Base-by-base conservation (phyloP, 1,139 yeast genomes). In the Blastobotrys elegans region DNA sequence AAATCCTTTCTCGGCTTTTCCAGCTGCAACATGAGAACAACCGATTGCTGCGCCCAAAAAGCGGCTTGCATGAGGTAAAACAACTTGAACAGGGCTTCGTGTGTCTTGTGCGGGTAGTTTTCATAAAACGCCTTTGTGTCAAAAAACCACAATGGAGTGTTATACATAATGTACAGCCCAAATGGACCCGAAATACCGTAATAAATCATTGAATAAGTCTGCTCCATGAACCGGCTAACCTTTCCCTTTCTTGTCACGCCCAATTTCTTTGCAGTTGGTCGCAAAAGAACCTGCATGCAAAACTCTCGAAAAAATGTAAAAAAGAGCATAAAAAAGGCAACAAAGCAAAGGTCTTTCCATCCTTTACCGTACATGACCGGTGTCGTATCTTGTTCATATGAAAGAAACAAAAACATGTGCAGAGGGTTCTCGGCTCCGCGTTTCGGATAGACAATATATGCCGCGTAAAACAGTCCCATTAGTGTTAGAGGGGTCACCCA, bases 1-100 rank as follows among this genome's bases (percentile, higher is more conserved):
- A 83, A 90, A 66, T 92, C 99, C 67, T 88, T 89, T 66, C 99
- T 77, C 49, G 97, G 97, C 66, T 88, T 88, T 67, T 92, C 99
- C 53, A 92, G 75, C 66, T 86, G 96, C 56, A 94, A 73, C 48
- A 82, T 69, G 53, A 92, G 73, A 24, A 92, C 84, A 37, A 86
- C 80, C 1, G 94, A 83, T 68, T 92, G 98, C 70, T 92, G 99
- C 16, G 89, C 82, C 99, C 99, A 92, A 67, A 88, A 92, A 2
- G 97, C 86, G 5, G 97, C 97, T 70, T 92, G 98, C 35, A 88
- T 81, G 55, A 92, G 73, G 66, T 92, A 94, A 64, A 84, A 94
- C 16, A 80, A 64, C 70, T 92, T 92, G 70, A 85, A 85, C 52
- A 75, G 71, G 52, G 73, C 75, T 50, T 79, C 82, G 62, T 86